A percentile compares a stretch with the other conserved stretches of the same genome.
Conservation (phyloP, 2,329 filamentous ascomycete species). For the Pseudogymnoascus sp. region DNA sequence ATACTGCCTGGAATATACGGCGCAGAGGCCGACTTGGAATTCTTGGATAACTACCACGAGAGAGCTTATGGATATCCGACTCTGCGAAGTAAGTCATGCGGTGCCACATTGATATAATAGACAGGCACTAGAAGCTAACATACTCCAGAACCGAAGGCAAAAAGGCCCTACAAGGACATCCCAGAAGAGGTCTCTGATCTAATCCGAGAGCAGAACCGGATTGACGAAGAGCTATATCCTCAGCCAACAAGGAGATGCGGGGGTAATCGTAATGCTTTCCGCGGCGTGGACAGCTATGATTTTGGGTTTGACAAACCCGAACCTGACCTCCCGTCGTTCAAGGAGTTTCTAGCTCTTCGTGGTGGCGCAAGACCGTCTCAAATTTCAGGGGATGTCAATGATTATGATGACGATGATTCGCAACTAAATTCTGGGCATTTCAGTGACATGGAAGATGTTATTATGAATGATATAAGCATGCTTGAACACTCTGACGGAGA, state of each 20-base stretch:
- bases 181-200: background rate
- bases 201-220: background rate
- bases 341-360: background rate
- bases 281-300: background rate
- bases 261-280: background rate
- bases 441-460: background rate
- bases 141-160: background rate
- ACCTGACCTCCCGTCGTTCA: background rate
- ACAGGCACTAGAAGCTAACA: background rate
- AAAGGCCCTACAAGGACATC: background rate
- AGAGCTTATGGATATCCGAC: slow-evolving; percentile 23
- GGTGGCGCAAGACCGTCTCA: background rate
- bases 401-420: background rate
- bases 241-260: background rate
- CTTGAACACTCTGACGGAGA: background rate
- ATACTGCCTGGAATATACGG: slow-evolving; percentile 20
- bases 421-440: background rate
- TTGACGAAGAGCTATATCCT: background rate
- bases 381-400: background rate
- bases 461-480: background rate
- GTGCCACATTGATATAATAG: background rate
- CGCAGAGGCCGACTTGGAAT: slow-evolving; percentile 25
- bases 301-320: background rate
- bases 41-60: slow-evolving; percentile 25
- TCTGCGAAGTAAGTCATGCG: slow-evolving; percentile 22